Base-by-base conservation (phyloP, 1,284 basidiomycete genomes). In the Waitea zeae region DNA sequence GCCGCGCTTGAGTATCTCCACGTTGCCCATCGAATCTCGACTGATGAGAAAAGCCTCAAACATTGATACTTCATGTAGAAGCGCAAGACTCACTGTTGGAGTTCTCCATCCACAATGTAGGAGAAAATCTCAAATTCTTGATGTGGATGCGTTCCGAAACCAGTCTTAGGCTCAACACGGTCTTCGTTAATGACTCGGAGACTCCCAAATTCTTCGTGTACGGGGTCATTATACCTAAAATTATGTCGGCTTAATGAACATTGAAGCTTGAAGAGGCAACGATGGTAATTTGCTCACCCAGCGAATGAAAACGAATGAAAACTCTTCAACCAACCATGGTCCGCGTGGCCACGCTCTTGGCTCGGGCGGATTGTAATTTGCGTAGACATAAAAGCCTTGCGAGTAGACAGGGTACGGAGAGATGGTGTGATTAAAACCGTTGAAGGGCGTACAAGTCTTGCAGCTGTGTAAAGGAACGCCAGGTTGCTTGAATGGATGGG, bases 91-190 rank as follows among this genome's bases (percentile, higher is more conserved):
- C 49, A 83, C 81, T 89, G 81, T 45, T 83, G 73, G 18, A 89
- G 61, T 45, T 77, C 62, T 3, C 86, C 86, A n/a, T 55, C 49
- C 19, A 89, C 69, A 33, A 89, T 56, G 44, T 95, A 92, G 1
- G 76, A 80, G 59, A 92, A 95, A 44, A 96, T 96, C 49, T 97
- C 88, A 45, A 86, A 84, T 49, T 84, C 80, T 20, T 70, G 62
- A 50, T 96, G 92, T 6, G 66, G 63, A 47, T 96, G 89, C 0
- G 74, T n/a, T n/a, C n/a, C 87, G 45, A 96, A 96, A 0, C 90
- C 92, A 5, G 72, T 78, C 3, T 56, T 49, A 3, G 82, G 59
- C 2, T 68, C 69, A 17, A 95, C 86, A 20, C 87, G 72, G 48
- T 95, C 90, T 53, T 95, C 90, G 55, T 95, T 96, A 51, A 96